Conservation (phyloP, 2,329 filamentous ascomycete genomes). For the Pseudocercospora musae region DNA sequence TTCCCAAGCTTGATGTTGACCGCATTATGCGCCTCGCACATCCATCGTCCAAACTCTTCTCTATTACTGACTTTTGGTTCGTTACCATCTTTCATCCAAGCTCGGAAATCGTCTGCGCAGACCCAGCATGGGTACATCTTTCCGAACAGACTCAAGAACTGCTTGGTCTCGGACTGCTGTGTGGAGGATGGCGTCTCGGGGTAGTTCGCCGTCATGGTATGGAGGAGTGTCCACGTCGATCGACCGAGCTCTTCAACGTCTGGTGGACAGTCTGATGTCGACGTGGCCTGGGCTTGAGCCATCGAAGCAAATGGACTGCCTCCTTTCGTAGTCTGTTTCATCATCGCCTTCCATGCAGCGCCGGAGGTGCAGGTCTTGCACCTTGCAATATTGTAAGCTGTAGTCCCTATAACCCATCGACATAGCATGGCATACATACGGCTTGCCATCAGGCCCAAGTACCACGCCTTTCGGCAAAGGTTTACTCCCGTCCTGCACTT, state of each 20-base stretch:
- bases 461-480: conserved; percentile 69
- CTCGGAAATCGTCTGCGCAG: conserved; percentile 87
- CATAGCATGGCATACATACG: conserved; percentile 53
- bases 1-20: conserved; percentile 91
- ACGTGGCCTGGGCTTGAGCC: conserved; percentile 25
- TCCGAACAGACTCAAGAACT: conserved; percentile 77
- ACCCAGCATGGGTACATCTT: conserved; percentile 93
- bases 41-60: conserved; percentile 74
- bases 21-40: conserved; percentile 83
- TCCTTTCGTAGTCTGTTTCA: conserved; percentile 30
- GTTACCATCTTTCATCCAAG: conserved; percentile 69
- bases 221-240: conserved; percentile 87
- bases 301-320: conserved; percentile 32
- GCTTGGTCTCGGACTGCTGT: conserved; percentile 71
- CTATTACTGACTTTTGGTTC: conserved; percentile 58
- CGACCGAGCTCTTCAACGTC: conserved; percentile 86
- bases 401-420: neutral
- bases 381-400: conserved; percentile 41
- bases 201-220: conserved; percentile 86
- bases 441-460: conserved; percentile 77
- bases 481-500: conserved; percentile 38
- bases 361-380: conserved; percentile 69
- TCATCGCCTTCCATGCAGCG: conserved; percentile 58
- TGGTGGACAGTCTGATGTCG: conserved; percentile 69
- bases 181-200: conserved; percentile 63